Conservation (phyloP, 176 grass and related monocot species). For the Metroxylon sagu region DNA sequence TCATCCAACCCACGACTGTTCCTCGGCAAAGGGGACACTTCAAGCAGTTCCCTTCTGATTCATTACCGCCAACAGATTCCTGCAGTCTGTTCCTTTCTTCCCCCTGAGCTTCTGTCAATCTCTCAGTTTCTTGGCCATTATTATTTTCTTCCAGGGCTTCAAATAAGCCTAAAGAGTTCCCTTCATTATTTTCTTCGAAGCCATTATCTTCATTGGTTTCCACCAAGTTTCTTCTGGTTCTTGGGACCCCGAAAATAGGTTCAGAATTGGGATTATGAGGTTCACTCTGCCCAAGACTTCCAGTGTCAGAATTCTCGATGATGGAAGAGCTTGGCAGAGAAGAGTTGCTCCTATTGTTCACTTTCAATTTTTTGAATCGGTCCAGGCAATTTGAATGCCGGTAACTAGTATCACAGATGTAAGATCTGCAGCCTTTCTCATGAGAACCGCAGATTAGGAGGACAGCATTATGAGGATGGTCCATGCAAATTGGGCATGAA, state of each 20-base stretch:
- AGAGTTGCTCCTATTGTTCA: constrained; percentile 18
- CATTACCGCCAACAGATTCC: constrained; percentile 24
- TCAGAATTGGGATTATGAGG: constrained; percentile 13
- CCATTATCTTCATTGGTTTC: constrained; percentile 20
- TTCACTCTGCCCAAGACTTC: constrained; percentile 21
- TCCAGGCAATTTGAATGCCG: constrained; percentile 79
- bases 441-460: constrained; percentile 48
- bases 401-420: constrained; percentile 78
- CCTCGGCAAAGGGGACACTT: constrained; percentile 71
- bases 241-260: constrained; percentile 3
- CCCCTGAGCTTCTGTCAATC: constrained; percentile 25
- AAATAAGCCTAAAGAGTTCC: neutral
- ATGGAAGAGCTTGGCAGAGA: constrained; percentile 23
- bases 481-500: constrained; percentile 76
- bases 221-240: constrained; percentile 17
- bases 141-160: constrained; percentile 27
- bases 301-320: constrained; percentile 17
- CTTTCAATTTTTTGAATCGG: constrained; percentile 54
- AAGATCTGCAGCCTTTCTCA: constrained; percentile 64
- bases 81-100: constrained; percentile 17
- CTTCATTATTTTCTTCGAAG: constrained; percentile 19
- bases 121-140: constrained; percentile 20
- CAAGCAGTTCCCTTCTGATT: constrained; percentile 22
- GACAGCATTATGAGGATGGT: constrained; percentile 80
- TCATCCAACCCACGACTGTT: constrained; percentile 42